Evolutionary conservation across 306 rosid species (phyloP), one percentile per base, ranked within the genome.

Genomic region (Morella rubra): DNA sequence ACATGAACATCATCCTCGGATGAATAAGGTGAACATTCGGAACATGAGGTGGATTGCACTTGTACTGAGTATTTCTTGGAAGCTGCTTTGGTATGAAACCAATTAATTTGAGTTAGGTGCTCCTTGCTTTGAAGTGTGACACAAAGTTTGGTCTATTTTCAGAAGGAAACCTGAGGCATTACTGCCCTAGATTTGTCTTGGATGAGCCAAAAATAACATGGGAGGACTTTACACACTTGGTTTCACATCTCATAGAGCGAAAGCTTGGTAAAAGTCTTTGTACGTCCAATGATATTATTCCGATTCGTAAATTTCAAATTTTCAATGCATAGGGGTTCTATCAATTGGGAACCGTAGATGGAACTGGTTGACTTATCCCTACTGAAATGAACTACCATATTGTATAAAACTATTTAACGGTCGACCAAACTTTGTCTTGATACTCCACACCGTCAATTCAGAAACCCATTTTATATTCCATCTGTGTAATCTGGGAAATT

Each of bases 391-490:
- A 7, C 40, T 40, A 64, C 1, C 8, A 3, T 2, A 56, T 27
- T 27, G 37, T 16, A 56, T 7, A 7, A 56, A 6, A 19, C 20
- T 7, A 7, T 7, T 7, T 46, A 12, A 46, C 51, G 51, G 11
- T 46, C 32, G 32, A 58, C 40, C 64, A 58, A 22, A 9, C 64
- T 58, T 10, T 58, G 32, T 58, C 20, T 8, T 32, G 37, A 32
- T 32, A 32, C 37, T 3, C 12, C 12, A 46, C 51, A 7, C 51
- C 1, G 4, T 46, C 51, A 46, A 5, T 71, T 61, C 8, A 11
- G 72, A 78, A 72, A 61, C 51, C 14, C 53, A 8, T 71, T 61
- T 72, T 14, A 58, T 53, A 72, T 44, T 52, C 16, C 65, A 64
- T 16, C 44, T 44, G 20, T 18, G 4, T 4, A 51, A 15, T 59